These are phyloP conservation scores for Dittrichia graveolens DNA, from an alignment of 129 eudicot genomes.

Conservation along the genomic window DNA sequence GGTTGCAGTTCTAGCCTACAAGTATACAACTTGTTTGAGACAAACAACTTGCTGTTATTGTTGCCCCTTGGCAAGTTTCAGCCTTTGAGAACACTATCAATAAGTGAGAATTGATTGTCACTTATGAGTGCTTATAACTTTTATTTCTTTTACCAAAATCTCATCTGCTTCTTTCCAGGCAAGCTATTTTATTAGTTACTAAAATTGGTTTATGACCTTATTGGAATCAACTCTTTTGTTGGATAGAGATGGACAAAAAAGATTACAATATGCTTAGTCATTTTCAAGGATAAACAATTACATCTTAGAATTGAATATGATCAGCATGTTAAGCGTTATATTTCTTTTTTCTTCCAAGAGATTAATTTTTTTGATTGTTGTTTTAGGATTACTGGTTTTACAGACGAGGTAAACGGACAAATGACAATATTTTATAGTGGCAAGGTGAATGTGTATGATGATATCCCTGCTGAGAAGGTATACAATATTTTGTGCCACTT, in stretches of 20 bases:
- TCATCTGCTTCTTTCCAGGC: background rate
- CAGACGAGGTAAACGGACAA: slow-evolving; percentile 52
- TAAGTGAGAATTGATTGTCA: background rate
- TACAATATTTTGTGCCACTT: background rate
- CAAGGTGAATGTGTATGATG: slow-evolving; percentile 82
- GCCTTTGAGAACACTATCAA: background rate
- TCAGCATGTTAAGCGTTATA: slow-evolving; percentile 5
- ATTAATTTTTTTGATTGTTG: slow-evolving; percentile 28
- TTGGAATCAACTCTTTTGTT: background rate
- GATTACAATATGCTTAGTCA: background rate
- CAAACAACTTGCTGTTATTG: background rate
- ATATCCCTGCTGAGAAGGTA: slow-evolving; percentile 77
- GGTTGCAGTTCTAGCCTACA: too few species aligned
- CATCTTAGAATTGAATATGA: background rate
- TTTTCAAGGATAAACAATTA: background rate
- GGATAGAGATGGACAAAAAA: background rate
- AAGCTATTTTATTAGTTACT: background rate
- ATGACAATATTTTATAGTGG: slow-evolving; percentile 89
- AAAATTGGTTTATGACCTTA: background rate
- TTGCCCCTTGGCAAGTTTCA: background rate
- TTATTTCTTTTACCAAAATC: background rate
- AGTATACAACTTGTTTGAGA: background rate
- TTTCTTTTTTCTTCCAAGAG: slow-evolving; percentile 21
- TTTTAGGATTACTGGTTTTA: slow-evolving; percentile 49
- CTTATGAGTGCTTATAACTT: background rate